Percentiles rank a stretch among this genome's conserved stretches.
phyloP scores from a whole-genome alignment of 805 yeast species.

The Candida golubevii region DNA sequence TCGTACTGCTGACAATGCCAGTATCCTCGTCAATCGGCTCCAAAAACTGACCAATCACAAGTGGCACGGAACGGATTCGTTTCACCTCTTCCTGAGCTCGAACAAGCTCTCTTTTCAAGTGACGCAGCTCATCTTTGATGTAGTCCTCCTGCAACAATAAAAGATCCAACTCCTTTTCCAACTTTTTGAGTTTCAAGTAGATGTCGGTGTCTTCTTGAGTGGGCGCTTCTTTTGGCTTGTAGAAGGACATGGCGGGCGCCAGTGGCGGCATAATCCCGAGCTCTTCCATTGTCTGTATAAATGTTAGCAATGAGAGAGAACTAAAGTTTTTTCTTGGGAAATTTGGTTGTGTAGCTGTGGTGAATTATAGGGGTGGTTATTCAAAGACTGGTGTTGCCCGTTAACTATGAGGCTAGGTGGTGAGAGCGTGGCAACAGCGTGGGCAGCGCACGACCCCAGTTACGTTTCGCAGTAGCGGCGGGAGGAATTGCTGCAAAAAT shows the following conservation, averaged over 20 bases:
- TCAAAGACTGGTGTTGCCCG: too few species aligned
- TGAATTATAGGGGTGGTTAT: too few species aligned
- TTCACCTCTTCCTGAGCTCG: conserved; percentile 99
- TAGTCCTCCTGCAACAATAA: conserved; percentile 89
- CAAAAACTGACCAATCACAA: conserved; percentile 95
- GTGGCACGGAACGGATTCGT: conserved; percentile 93
- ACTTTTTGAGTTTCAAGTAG: conserved; percentile 77
- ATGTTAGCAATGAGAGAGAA: too few species aligned
- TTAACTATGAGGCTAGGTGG: too few species aligned
- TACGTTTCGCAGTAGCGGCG: too few species aligned
- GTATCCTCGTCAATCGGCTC: conserved; percentile 97
- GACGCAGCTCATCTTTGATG: conserved; percentile 97
- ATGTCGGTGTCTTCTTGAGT: conserved; percentile 53
- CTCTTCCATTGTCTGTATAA: conserved; percentile 28
- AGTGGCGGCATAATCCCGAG: conserved; percentile 26
- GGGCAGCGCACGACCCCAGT: too few species aligned
- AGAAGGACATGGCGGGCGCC: conserved; percentile 12
- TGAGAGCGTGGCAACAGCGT: too few species aligned
- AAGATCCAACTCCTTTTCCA: conserved; percentile 87
- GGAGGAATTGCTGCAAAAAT: too few species aligned
- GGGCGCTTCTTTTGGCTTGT: conserved; percentile 8
- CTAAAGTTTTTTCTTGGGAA: background rate
- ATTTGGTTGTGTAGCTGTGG: background rate
- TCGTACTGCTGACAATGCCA: conserved; percentile 95
- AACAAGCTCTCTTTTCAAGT: conserved; percentile 86